A percentile compares a stretch with the other conserved stretches of the same genome.
Conservation (phyloP, 1,139 yeast genomes). For the Saccharomycopsis hybrid region DNA sequence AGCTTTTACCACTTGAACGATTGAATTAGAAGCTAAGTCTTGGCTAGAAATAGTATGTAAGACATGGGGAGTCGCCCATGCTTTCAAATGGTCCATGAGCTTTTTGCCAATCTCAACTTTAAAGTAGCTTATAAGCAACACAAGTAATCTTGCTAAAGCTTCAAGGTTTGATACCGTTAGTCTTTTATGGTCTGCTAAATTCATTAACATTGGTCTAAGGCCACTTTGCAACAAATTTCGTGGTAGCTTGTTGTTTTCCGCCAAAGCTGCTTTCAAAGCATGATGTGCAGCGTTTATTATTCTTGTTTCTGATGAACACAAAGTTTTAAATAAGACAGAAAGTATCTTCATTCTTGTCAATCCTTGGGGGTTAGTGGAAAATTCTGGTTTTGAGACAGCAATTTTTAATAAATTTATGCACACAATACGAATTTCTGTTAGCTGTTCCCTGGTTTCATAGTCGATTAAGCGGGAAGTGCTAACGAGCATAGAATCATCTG, state of each 20-base stretch:
- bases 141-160: conserved; percentile 82
- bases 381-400: conserved; percentile 74
- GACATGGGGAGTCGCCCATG: conserved; percentile 89
- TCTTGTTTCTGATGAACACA: conserved; percentile 78
- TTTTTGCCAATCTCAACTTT: conserved; percentile 96
- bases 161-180: conserved; percentile 86
- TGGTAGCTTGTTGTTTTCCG: conserved; percentile 84
- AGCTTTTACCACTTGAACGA: conserved; percentile 82
- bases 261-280: conserved; percentile 76
- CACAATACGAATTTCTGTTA: conserved; percentile 79
- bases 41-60: conserved; percentile 65
- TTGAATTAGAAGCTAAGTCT: conserved; percentile 71
- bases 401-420: conserved; percentile 79
- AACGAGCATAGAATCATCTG: conserved; percentile 92
- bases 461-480: conserved; percentile 82
- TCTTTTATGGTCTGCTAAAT: conserved; percentile 86
- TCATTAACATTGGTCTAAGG: conserved; percentile 90
- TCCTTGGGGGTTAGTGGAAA: conserved; percentile 65
- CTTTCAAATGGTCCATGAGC: conserved; percentile 85
- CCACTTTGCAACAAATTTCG: conserved; percentile 92
- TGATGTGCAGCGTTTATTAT: conserved; percentile 91
- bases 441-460: conserved; percentile 79
- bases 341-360: conserved; percentile 79
- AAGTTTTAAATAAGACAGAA: conserved; percentile 90
- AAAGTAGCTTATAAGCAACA: conserved; percentile 83